Percentiles rank a stretch among this genome's conserved stretches.
Conservation (phyloP, 2,329 filamentous ascomycete species). For the Ophiocordyceps polyrhachis-furcata region DNA sequence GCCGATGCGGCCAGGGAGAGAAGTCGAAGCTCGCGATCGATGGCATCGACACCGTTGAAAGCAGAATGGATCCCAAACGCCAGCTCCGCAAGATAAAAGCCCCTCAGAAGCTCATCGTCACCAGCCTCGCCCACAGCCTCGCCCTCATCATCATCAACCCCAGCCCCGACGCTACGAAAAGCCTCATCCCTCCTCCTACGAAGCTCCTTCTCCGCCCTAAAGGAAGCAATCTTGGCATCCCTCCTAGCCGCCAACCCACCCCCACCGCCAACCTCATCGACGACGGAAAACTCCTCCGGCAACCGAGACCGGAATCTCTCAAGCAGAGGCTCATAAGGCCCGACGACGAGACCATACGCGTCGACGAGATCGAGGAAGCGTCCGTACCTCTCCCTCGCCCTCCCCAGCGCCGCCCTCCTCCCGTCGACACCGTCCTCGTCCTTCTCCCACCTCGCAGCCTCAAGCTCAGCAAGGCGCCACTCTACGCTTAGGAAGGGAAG, state of each 20-base stretch:
- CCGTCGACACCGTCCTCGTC: too few species aligned
- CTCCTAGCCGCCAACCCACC: slow-evolving; percentile 35
- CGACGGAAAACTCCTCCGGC: slow-evolving; percentile 51
- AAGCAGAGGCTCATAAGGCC: slow-evolving; percentile 47
- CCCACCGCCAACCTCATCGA: slow-evolving; percentile 39
- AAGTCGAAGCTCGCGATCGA: slow-evolving; percentile 71
- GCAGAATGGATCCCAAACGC: slow-evolving; percentile 57
- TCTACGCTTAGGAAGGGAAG: not conserved
- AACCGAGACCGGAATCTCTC: slow-evolving; percentile 54
- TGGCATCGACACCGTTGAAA: slow-evolving; percentile 72
- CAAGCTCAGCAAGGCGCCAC: slow-evolving; percentile 18
- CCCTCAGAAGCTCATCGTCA: slow-evolving; percentile 29
- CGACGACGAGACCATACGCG: slow-evolving; percentile 53
- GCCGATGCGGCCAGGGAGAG: slow-evolving; percentile 62
- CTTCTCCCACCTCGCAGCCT: not conserved
- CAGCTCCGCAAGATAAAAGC: slow-evolving; percentile 60
- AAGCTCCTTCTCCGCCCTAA: slow-evolving; percentile 69
- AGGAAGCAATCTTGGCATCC: slow-evolving; percentile 71
- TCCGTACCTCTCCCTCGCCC: slow-evolving; percentile 56
- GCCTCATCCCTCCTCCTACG: slow-evolving; percentile 54
- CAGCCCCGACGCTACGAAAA: slow-evolving; percentile 14
- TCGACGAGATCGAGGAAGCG: slow-evolving; percentile 60
- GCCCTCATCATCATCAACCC: slow-evolving; percentile 61
- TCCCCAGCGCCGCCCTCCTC: slow-evolving; percentile 35
- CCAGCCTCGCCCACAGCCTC: too few species aligned